These are phyloP conservation scores for Paralagenidium karlingii DNA, from an alignment of 352 stramenopile genomes.

Conservation along the genomic window DNA sequence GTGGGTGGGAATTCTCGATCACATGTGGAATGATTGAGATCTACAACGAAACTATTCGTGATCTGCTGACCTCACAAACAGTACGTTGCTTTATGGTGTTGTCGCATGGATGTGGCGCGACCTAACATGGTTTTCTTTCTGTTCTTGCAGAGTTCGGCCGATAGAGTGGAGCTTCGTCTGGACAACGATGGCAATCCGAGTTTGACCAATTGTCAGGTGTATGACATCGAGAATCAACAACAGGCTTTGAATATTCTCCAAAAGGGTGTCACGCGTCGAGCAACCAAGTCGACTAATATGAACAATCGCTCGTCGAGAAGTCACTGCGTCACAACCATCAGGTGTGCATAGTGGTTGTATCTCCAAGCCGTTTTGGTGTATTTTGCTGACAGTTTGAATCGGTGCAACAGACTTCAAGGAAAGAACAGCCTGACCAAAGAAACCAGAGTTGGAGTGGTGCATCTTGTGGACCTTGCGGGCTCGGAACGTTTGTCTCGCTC, in stretches of 20 bases:
- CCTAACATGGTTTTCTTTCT: too few relatives aligned
- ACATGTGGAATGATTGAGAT: conserved; percentile 91
- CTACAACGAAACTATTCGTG: conserved; percentile 95
- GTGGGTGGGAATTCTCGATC: conserved; percentile 62
- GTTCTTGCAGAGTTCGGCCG: conserved; percentile 21
- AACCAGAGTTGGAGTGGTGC: conserved; percentile 44
- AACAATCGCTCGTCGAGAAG: conserved; percentile 76
- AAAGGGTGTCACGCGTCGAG: conserved; percentile 38
- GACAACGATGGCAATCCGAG: conserved; percentile 50
- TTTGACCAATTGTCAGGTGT: conserved; percentile 50
- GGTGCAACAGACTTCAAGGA: conserved; percentile 31
- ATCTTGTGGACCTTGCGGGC: conserved; percentile 76
- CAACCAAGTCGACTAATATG: conserved; percentile 78
- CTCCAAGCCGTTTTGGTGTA: too few relatives aligned
- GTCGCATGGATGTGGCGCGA: too few relatives aligned
- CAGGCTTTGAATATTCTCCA: conserved; percentile 54
- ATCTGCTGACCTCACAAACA: conserved; percentile 83
- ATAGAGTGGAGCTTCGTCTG: conserved; percentile 61
- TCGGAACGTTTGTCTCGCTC: conserved; percentile 76
- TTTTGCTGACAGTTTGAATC: neutral
- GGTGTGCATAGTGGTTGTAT: too few relatives aligned
- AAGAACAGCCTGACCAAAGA: conserved; percentile 43
- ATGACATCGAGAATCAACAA: conserved; percentile 34
- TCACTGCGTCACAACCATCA: too few relatives aligned
- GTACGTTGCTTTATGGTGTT: too few relatives aligned